A percentile compares a stretch with the other conserved stretches of the same genome.
Conservation (phyloP, 345 rosid genomes). For the Erucastrum elatum region DNA sequence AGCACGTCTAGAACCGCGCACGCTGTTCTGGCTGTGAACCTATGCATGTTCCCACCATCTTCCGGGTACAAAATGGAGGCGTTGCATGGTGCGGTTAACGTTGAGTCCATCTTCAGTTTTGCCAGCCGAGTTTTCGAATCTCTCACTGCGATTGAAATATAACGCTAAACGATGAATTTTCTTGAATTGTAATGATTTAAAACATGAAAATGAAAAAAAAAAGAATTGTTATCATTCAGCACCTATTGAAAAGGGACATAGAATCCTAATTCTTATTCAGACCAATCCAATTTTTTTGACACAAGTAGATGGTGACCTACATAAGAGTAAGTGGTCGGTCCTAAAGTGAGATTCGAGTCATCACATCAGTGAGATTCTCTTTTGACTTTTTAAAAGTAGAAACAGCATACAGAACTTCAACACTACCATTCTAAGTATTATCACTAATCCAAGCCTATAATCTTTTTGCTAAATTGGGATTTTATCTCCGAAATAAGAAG, state of each 20-base stretch:
- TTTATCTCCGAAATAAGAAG: neutral
- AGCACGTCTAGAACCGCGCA: constrained; percentile 93
- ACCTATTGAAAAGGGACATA: neutral
- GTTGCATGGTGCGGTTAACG: constrained; percentile 72
- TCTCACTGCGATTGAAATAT: constrained; percentile 38
- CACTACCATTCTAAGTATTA: neutral
- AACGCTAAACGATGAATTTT: neutral
- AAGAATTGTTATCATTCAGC: neutral
- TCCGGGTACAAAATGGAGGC: constrained; percentile 82
- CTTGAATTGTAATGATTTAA: neutral
- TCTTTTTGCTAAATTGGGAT: constrained; percentile 4
- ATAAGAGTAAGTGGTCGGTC: neutral
- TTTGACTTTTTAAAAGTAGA: neutral
- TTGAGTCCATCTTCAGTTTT: constrained; percentile 65
- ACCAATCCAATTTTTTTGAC: neutral
- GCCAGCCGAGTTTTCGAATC: constrained; percentile 61
- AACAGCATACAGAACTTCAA: neutral
- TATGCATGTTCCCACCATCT: constrained; percentile 96
- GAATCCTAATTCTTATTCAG: neutral
- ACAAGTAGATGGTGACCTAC: neutral
- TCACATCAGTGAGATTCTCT: neutral
- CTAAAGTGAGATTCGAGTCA: neutral
- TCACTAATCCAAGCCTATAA: neutral
- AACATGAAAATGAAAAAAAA: neutral
- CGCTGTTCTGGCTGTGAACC: constrained; percentile 79